Evolutionary conservation across 2,329 filamentous ascomycete species (phyloP).

Genomic region (Dendryphion nanum): DNA sequence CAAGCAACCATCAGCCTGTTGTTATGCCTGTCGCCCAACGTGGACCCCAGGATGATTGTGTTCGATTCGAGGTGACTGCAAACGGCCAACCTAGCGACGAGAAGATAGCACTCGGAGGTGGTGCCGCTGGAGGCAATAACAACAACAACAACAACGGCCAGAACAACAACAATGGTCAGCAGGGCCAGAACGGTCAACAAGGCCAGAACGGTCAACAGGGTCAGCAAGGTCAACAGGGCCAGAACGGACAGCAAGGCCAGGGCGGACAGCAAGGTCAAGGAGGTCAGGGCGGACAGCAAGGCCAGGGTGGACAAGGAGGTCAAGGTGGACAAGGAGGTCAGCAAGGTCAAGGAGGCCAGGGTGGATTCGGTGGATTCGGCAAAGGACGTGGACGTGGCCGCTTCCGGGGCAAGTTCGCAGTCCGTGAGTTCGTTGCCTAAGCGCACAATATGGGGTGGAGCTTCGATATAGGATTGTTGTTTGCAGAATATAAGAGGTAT

Average conservation of each 20-base stretch:
- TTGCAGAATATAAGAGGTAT: constrained; percentile 2
- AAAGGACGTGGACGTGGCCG: constrained; percentile 11
- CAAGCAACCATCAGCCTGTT: constrained; percentile 57
- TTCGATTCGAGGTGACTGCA: constrained; percentile 46
- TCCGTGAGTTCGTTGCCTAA: constrained; percentile 34
- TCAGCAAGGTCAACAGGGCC: constrained; percentile 6
- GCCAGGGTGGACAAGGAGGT: constrained; percentile 5
- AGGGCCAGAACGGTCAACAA: constrained; percentile 6
- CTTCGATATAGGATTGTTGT: neutral
- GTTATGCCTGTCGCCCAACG: constrained; percentile 58
- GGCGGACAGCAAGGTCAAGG: constrained; percentile 5
- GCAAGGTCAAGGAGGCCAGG: constrained; percentile 2
- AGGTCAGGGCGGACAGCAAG: constrained; percentile 2
- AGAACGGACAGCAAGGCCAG: constrained; percentile 10
- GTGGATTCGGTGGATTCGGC: constrained; percentile 1
- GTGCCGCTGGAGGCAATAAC: constrained; percentile 10
- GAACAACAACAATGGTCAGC: constrained; percentile 8
- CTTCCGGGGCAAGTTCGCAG: constrained; percentile 28
- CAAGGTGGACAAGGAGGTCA: constrained; percentile 3
- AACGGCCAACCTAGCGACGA: constrained; percentile 6
- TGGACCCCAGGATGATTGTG: constrained; percentile 55
- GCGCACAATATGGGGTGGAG: neutral
- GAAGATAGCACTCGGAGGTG: too few relatives aligned
- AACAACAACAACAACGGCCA: constrained; percentile 5
- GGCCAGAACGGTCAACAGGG: constrained; percentile 1